Evolutionary conservation across 345 rosid genomes (phyloP), one percentile per base, ranked within the genome.

Genomic region (Physaria fendleri): DNA sequence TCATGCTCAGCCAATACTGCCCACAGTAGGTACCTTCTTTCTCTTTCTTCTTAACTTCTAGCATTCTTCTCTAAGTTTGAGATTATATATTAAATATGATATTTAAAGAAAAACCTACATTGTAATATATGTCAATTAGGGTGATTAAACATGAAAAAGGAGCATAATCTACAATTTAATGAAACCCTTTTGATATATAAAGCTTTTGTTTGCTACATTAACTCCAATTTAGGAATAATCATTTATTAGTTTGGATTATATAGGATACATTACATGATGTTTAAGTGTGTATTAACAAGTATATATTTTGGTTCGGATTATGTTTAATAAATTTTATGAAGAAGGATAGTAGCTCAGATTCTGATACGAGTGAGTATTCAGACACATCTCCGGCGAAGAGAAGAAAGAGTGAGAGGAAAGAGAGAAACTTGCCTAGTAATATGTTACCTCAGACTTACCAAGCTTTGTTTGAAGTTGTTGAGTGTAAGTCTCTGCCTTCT

Each of bases 321-420:
- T 53, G 9, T 53, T 6, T 61, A 5, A 61, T 46, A 51, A 49
- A 11, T 1, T 45, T 8, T 6, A 6, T 55, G 72, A 75, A 77
- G 83, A 72, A 69, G 71, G 81, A 59, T 72, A 78, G 64, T 69
- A 78, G 79, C 74, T 81, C 90, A 78, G 88, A 83, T 65, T 85
- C 88, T 66, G 94, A 83, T 72, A 76, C 90, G 17, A 82, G 82
- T 72, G 95, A 81, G 79, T 65, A 83, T 61, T 78, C 88, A 63
- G 85, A 81, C 77, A 76, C 93, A 15, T 78, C 89, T 18, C 84
- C 82, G 57, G 87, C 85, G 48, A 81, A 90, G 69, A 71, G 84
- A 50, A 76, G 84, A n/a, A n/a, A n/a, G n/a, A n/a, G n/a, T n/a
- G n/a, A n/a, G n/a, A n/a, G 94, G 61, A 90, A 90, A 79, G 90